phyloP scores from a whole-genome alignment of 2,329 filamentous ascomycete genomes.

The Aspergillus uvarum region DNA sequence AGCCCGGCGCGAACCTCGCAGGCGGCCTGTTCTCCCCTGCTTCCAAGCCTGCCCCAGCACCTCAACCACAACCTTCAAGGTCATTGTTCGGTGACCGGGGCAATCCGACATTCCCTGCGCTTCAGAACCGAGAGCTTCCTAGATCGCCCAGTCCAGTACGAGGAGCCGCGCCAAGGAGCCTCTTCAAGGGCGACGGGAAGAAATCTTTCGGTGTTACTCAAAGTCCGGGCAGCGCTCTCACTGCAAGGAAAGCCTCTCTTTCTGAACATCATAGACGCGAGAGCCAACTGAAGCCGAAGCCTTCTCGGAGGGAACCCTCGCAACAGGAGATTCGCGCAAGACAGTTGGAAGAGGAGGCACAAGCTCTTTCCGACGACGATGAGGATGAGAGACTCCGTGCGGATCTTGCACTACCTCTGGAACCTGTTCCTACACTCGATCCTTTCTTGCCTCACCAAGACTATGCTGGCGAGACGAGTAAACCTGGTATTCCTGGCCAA shows the following conservation, averaged over 20 bases:
- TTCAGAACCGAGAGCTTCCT: constrained; percentile 36
- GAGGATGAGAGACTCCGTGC: constrained; percentile 49
- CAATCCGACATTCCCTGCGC: constrained; percentile 37
- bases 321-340: constrained; percentile 34
- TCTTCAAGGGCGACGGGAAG: constrained; percentile 32
- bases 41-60: constrained; percentile 22
- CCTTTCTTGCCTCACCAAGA: constrained; percentile 52
- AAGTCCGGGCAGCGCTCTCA: constrained; percentile 39
- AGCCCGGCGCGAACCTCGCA: constrained; percentile 37
- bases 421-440: constrained; percentile 46
- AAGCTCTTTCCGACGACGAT: constrained; percentile 46
- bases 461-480: constrained; percentile 44
- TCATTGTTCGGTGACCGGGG: constrained; percentile 48
- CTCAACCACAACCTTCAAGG: constrained; percentile 19
- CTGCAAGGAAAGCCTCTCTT: constrained; percentile 41
- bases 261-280: constrained; percentile 34
- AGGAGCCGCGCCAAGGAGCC: constrained; percentile 25
- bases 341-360: constrained; percentile 30
- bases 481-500: constrained; percentile 51
- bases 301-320: constrained; percentile 28
- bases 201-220: constrained; percentile 42
- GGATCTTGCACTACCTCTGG: constrained; percentile 45
- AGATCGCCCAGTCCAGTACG: constrained; percentile 51
- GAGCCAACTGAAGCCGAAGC: constrained; percentile 23
- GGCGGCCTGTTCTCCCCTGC: constrained; percentile 44